These are phyloP conservation scores for Larix kaempferi DNA, from an alignment of 75 land plant species.

Conservation along the genomic window DNA sequence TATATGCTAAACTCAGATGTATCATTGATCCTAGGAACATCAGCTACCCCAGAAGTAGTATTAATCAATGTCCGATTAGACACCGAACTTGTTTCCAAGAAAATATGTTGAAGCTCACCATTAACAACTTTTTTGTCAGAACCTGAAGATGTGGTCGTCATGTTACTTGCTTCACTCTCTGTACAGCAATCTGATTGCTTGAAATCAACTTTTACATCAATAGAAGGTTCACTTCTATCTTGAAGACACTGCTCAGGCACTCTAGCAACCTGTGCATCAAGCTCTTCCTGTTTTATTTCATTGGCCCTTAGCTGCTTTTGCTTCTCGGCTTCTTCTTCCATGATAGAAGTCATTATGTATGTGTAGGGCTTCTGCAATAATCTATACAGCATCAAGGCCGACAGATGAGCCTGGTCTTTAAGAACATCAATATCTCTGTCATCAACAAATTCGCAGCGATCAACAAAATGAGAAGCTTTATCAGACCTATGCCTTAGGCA, in stretches of 20 bases:
- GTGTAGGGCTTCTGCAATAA: conserved; percentile 70
- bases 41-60: neutral
- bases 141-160: neutral
- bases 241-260: neutral
- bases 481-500: conserved; percentile 68
- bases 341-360: conserved; percentile 41
- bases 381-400: conserved; percentile 51
- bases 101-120: conserved; percentile 3
- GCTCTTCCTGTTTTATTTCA: conserved; percentile 6
- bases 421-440: conserved; percentile 57
- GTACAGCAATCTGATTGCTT: neutral
- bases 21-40: conserved; percentile 1
- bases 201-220: neutral
- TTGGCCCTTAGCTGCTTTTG: conserved; percentile 18
- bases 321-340: conserved; percentile 64
- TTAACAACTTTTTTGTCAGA: neutral
- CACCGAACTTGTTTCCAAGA: neutral
- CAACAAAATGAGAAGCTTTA: conserved; percentile 50
- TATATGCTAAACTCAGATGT: neutral
- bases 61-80: neutral
- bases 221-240: neutral
- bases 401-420: conserved; percentile 49
- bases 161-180: neutral
- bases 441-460: conserved; percentile 61
- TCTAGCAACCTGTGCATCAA: neutral